Percentiles rank a stretch among this genome's conserved stretches.
Conservation (phyloP, 202 grass and related monocot species). For the Brachypodium distachyon region DNA sequence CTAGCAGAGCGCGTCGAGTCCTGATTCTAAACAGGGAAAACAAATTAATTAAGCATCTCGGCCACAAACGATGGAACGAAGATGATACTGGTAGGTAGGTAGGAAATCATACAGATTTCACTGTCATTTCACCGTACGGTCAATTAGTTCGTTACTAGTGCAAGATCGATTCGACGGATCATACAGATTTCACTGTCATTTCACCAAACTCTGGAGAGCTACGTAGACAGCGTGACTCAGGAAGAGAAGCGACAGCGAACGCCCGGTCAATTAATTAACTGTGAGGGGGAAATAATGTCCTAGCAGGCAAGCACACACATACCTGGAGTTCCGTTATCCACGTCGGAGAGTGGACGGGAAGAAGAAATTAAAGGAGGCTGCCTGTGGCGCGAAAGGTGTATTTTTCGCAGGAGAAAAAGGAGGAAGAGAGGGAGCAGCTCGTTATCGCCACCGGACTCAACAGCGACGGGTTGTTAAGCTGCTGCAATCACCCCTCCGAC, state of each 20-base stretch:
- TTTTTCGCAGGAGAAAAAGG: not conserved
- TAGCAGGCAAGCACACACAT: too few species aligned
- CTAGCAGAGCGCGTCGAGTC: not conserved
- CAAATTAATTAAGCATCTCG: too few species aligned
- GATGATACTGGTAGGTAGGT: too few species aligned
- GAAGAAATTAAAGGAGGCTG: not conserved
- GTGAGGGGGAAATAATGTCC: not conserved
- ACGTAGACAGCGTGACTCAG: not conserved
- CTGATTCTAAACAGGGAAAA: not conserved
- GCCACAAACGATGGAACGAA: too few species aligned
- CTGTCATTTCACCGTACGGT: too few species aligned
- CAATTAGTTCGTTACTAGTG: too few species aligned
- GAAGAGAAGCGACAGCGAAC: not conserved
- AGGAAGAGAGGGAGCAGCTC: not conserved
- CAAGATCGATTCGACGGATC: too few species aligned
- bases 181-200: not conserved
- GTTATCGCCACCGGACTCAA: not conserved
- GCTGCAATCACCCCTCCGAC: constrained; percentile 6
- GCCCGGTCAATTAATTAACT: not conserved
- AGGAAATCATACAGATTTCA: too few species aligned
- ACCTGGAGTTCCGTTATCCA: not conserved
- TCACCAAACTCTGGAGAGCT: not conserved
- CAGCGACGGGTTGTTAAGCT: not conserved
- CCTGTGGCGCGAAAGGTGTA: not conserved
- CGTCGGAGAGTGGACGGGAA: not conserved